A percentile compares a stretch with the other conserved stretches of the same genome.
Evolutionary conservation across 129 eudicot genomes (phyloP).

Genomic region (Flaveria linearis): DNA sequence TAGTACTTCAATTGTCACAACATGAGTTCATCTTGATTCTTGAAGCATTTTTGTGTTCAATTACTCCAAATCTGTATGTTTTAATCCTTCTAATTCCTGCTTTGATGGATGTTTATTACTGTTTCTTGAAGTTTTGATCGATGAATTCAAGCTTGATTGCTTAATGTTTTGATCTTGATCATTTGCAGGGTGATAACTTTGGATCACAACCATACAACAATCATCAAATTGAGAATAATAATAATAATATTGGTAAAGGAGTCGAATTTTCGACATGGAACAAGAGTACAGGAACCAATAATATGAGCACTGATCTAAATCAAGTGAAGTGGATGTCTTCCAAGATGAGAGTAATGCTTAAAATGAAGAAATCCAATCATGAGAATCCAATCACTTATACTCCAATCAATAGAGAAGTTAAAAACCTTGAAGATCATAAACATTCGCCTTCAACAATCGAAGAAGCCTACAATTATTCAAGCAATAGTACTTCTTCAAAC

Average conservation of each 20-base stretch:
- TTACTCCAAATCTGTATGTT: not conserved
- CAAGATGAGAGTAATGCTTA: slow-evolving; percentile 65
- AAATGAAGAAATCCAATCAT: slow-evolving; percentile 51
- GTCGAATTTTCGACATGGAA: slow-evolving; percentile 53
- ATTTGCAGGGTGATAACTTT: slow-evolving; percentile 43
- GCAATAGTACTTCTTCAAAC: slow-evolving; percentile 42
- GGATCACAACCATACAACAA: slow-evolving; percentile 41
- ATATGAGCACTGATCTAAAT: slow-evolving; percentile 31
- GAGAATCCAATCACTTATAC: slow-evolving; percentile 22
- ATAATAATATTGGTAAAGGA: slow-evolving; percentile 11
- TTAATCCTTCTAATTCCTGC: not conserved
- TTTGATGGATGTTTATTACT: not conserved
- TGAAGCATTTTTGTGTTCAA: not conserved
- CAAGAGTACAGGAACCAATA: slow-evolving; percentile 26
- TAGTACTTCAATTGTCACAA: not conserved
- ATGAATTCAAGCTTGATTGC: slow-evolving; percentile 4
- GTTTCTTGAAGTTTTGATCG: not conserved
- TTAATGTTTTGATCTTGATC: slow-evolving; percentile 32
- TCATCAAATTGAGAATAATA: slow-evolving; percentile 31
- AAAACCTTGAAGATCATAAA: slow-evolving; percentile 29
- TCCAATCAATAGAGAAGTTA: slow-evolving; percentile 1
- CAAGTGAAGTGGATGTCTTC: slow-evolving; percentile 70
- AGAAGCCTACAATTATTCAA: slow-evolving; percentile 43
- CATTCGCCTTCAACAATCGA: slow-evolving; percentile 25
- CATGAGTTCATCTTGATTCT: slow-evolving; percentile 8